phyloP scores from a whole-genome alignment of 208 protist genomes.

The Trypanosoma boissoni region DNA sequence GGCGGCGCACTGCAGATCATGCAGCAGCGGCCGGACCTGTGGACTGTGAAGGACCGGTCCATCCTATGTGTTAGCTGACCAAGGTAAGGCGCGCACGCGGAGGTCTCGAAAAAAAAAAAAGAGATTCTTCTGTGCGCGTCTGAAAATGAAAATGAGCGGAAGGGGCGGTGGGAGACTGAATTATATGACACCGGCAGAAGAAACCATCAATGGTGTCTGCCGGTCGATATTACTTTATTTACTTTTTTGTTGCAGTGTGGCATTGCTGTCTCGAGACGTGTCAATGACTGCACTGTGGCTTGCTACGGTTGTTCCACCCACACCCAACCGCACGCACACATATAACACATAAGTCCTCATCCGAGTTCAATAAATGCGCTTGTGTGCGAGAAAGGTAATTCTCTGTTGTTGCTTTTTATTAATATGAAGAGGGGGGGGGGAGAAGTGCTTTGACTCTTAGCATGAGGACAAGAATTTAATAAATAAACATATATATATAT shows the following conservation, averaged over 20 bases:
- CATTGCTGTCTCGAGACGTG: too few relatives aligned
- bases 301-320: too few relatives aligned
- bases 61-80: slow-evolving; percentile 90
- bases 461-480: not conserved
- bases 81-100: slow-evolving; percentile 35
- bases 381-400: too few relatives aligned
- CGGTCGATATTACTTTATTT: slow-evolving; percentile 23
- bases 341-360: too few relatives aligned
- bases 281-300: too few relatives aligned
- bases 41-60: slow-evolving; percentile 76
- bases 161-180: too few relatives aligned
- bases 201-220: slow-evolving; percentile 23
- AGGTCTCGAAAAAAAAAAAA: slow-evolving; percentile 5
- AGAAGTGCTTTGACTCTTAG: not conserved
- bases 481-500: not conserved
- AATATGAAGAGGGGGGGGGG: not conserved
- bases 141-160: not conserved
- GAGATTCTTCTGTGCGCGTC: not conserved
- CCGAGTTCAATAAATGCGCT: too few relatives aligned
- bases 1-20: slow-evolving; percentile 81
- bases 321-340: too few relatives aligned
- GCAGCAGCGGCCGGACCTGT: slow-evolving; percentile 75
- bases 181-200: slow-evolving; percentile 24
- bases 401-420: too few relatives aligned
- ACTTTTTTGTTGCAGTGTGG: too few relatives aligned